phyloP scores from a whole-genome alignment of 139 green algal genomes.

The Closterium sp. region DNA sequence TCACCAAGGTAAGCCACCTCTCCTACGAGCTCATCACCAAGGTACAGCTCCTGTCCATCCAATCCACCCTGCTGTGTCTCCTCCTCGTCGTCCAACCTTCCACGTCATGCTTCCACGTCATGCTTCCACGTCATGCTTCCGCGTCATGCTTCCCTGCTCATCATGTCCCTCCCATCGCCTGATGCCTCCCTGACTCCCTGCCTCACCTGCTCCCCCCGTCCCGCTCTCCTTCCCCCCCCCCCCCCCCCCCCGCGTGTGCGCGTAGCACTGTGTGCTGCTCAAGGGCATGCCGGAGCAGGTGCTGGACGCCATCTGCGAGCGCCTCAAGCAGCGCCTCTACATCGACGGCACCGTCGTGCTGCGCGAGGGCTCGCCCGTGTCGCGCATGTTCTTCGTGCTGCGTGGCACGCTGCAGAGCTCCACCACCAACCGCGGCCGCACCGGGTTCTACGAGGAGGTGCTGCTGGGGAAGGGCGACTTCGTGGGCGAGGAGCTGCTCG shows the following conservation, averaged over 20 bases:
- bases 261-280: not conserved
- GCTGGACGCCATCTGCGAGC: conserved; percentile 37
- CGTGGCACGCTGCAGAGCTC: conserved; percentile 28
- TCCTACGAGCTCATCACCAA: too few relatives aligned
- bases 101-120: too few relatives aligned
- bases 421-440: conserved; percentile 17
- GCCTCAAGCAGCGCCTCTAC: conserved; percentile 27
- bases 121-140: too few relatives aligned
- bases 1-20: conserved; percentile 39
- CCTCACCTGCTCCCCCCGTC: too few relatives aligned
- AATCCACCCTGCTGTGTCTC: too few relatives aligned
- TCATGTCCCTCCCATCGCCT: too few relatives aligned
- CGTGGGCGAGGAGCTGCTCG: conserved; percentile 45
- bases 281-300: conserved; percentile 32
- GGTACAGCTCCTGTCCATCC: too few relatives aligned
- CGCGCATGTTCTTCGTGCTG: conserved; percentile 44
- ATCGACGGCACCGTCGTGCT: conserved; percentile 33
- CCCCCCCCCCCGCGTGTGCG: not conserved
- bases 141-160: too few relatives aligned
- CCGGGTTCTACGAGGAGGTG: conserved; percentile 31
- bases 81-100: too few relatives aligned
- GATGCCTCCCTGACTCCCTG: not conserved
- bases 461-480: conserved; percentile 15
- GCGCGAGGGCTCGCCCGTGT: conserved; percentile 32
- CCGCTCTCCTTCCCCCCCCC: too few relatives aligned